A percentile compares a stretch with the other conserved stretches of the same genome.
phyloP scores from a whole-genome alignment of 768 basidiomycete species.

The Termitomyces sp. region DNA sequence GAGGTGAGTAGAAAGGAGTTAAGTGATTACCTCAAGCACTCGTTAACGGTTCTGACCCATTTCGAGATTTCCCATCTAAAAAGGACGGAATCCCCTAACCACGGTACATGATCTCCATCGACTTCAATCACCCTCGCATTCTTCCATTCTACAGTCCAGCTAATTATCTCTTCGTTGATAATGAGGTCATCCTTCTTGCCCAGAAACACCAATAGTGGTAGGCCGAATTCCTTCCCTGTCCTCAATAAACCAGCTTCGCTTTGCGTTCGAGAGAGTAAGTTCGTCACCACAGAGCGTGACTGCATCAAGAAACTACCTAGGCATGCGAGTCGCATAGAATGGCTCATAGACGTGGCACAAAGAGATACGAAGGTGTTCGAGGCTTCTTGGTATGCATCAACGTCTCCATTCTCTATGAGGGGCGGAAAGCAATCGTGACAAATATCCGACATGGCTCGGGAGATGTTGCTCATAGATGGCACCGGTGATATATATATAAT shows the following conservation, averaged over 20 bases:
- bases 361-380: constrained; percentile 15
- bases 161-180: constrained; percentile 14
- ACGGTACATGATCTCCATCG: constrained; percentile 24
- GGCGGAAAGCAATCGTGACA: constrained; percentile 14
- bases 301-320: constrained; percentile 21
- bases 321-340: constrained; percentile 12
- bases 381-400: constrained; percentile 18
- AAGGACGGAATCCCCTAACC: constrained; percentile 17
- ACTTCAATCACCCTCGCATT: constrained; percentile 18
- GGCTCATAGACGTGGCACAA: constrained; percentile 12
- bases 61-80: constrained; percentile 18
- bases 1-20: background rate
- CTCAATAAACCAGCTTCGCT: constrained; percentile 17
- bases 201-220: constrained; percentile 21
- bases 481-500: constrained; percentile 21
- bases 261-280: constrained; percentile 19
- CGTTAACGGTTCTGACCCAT: constrained; percentile 19
- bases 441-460: constrained; percentile 12
- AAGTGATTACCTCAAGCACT: constrained; percentile 6
- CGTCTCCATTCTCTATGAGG: constrained; percentile 14
- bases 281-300: constrained; percentile 16
- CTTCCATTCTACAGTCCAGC: constrained; percentile 19
- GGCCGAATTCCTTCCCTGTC: constrained; percentile 16
- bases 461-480: constrained; percentile 20
- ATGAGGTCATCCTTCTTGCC: constrained; percentile 21